phyloP scores from a whole-genome alignment of 2,329 filamentous ascomycete genomes.

The Stemphylium beticola region DNA sequence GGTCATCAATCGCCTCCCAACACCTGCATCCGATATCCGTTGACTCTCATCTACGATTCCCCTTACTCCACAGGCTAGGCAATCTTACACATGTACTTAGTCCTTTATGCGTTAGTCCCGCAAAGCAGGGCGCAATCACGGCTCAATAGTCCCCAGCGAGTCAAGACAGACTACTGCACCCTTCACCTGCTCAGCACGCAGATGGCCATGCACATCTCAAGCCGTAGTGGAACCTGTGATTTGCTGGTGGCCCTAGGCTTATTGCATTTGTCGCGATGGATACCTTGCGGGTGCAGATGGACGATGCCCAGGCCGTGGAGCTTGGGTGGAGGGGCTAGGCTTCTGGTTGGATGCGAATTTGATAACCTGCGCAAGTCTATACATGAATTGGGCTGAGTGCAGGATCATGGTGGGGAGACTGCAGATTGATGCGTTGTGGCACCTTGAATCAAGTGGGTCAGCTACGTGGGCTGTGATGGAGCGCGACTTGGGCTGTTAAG shows the following conservation, averaged over 20 bases:
- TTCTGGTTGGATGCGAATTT: conserved; percentile 24
- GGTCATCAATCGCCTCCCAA: conserved; percentile 28
- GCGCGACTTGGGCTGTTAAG: background rate
- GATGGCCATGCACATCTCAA: conserved; percentile 24
- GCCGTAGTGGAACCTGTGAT: conserved; percentile 27
- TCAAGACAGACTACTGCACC: conserved; percentile 30
- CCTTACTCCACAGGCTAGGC: conserved; percentile 2
- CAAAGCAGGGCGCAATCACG: conserved; percentile 14
- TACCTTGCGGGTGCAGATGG: conserved; percentile 17
- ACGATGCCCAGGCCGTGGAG: conserved; percentile 16
- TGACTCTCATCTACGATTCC: conserved; percentile 14
- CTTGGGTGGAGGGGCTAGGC: conserved; percentile 13
- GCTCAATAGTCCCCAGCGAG: conserved; percentile 21
- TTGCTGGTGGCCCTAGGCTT: conserved; percentile 18
- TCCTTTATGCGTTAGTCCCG: conserved; percentile 5
- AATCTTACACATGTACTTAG: conserved; percentile 17
- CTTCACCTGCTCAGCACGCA: conserved; percentile 27
- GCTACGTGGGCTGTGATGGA: conserved; percentile 13
- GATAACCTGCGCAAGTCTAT: conserved; percentile 19
- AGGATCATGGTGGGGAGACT: conserved; percentile 18
- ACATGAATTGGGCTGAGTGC: conserved; percentile 20
- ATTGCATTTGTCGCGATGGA: conserved; percentile 19
- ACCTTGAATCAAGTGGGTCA: conserved; percentile 22
- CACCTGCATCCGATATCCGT: conserved; percentile 25
- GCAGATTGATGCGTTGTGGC: conserved; percentile 26